Evolutionary conservation across 352 stramenopile species (phyloP).

Genomic region (Globisporangium paroecandrum): DNA sequence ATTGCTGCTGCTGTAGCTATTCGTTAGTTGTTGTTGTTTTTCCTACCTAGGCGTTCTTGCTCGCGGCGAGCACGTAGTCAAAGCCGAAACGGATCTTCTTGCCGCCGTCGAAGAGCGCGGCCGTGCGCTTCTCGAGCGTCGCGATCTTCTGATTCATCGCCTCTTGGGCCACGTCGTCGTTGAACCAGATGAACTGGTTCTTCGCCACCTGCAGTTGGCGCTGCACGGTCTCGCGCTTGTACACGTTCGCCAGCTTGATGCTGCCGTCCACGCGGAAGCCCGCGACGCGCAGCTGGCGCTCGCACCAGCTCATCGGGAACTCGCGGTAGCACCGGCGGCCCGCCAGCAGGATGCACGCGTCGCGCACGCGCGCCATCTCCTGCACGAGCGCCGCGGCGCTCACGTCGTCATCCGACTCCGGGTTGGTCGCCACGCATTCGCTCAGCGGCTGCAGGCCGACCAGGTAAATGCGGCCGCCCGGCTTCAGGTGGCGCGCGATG

Average conservation of each 20-base stretch:
- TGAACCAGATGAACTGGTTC: constrained; percentile 59
- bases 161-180: constrained; percentile 15
- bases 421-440: constrained; percentile 29
- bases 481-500: constrained; percentile 68
- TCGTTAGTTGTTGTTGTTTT: not conserved
- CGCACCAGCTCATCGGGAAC: constrained; percentile 87
- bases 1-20: not conserved
- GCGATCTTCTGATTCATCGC: constrained; percentile 18
- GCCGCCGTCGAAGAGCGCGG: constrained; percentile 56
- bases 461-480: constrained; percentile 86
- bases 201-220: constrained; percentile 88
- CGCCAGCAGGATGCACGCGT: constrained; percentile 89
- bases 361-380: constrained; percentile 69
- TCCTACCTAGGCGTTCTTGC: constrained; percentile 16
- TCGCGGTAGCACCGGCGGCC: constrained; percentile 87
- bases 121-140: constrained; percentile 12
- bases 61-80: constrained; percentile 85
- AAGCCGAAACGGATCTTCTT: constrained; percentile 71
- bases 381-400: constrained; percentile 39
- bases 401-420: constrained; percentile 27
- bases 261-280: constrained; percentile 53
- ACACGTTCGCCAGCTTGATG: constrained; percentile 84
- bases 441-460: constrained; percentile 87
- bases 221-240: constrained; percentile 75
- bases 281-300: constrained; percentile 62